These are phyloP conservation scores for Trichoderma koningii DNA, from an alignment of 2,329 filamentous ascomycete species.

Conservation along the genomic window DNA sequence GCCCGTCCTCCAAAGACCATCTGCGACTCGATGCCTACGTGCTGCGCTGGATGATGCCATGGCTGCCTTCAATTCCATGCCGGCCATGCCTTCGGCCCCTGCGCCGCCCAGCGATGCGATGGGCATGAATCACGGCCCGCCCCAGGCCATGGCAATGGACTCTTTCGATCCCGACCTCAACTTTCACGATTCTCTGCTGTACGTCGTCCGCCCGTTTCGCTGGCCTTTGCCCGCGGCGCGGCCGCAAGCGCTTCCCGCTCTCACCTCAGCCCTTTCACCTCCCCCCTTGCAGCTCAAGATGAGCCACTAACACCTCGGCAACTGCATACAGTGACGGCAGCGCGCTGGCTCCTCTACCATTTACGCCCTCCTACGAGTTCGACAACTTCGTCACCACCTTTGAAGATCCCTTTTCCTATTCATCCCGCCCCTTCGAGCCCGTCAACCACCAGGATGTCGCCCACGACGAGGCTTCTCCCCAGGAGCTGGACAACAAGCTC, in stretches of 20 bases:
- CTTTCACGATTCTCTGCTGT: conserved; percentile 62
- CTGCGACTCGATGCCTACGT: conserved; percentile 35
- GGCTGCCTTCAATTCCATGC: conserved; percentile 60
- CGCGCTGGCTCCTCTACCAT: conserved; percentile 48
- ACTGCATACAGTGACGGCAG: conserved; percentile 38
- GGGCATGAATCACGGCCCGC: conserved; percentile 46
- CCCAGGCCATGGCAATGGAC: conserved; percentile 49
- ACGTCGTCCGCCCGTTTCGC: conserved; percentile 39
- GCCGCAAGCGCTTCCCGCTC: background rate
- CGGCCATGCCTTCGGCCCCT: conserved; percentile 49
- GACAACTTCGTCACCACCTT: conserved; percentile 63
- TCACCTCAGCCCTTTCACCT: background rate
- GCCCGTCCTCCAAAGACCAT: background rate
- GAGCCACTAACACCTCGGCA: conserved; percentile 27
- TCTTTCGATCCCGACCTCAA: conserved; percentile 54
- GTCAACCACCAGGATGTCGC: conserved; percentile 48
- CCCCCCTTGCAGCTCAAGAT: background rate
- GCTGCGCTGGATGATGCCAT: conserved; percentile 51
- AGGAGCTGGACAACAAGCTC: conserved; percentile 67
- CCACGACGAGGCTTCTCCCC: conserved; percentile 52
- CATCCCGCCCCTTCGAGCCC: conserved; percentile 51
- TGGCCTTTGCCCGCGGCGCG: background rate
- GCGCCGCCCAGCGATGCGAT: conserved; percentile 48
- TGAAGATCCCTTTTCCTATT: conserved; percentile 66
- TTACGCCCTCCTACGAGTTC: conserved; percentile 62